A percentile compares a stretch with the other conserved stretches of the same genome.
Conservation (phyloP, 768 basidiomycete species). For the Xerocomellus chrysenteron region DNA sequence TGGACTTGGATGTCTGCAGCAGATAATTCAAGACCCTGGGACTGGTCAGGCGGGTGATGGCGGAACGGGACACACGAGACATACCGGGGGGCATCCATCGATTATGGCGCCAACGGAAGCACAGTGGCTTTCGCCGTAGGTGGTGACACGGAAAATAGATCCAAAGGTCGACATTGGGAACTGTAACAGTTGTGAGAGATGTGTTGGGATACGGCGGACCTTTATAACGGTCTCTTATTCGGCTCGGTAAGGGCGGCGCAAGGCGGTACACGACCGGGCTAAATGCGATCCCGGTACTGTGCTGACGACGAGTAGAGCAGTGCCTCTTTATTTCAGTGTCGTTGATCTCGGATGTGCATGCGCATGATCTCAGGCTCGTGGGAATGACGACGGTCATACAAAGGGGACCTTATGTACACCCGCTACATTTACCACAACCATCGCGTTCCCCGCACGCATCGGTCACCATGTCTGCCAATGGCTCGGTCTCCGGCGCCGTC, state of each 20-base stretch:
- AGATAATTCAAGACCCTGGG: constrained; percentile 77
- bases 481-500: constrained; percentile 18
- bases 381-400: constrained; percentile 13
- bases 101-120: constrained; percentile 96
- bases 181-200: constrained; percentile 15
- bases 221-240: constrained; percentile 18
- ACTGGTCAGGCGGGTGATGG: constrained; percentile 13
- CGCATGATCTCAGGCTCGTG: constrained; percentile 16
- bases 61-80: constrained; percentile 24
- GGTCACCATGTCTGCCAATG: constrained; percentile 26
- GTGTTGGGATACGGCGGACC: constrained; percentile 7
- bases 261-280: constrained; percentile 26
- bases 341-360: not conserved
- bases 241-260: not conserved
- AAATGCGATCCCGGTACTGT: constrained; percentile 9
- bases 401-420: not conserved
- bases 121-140: constrained; percentile 98
- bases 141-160: constrained; percentile 87
- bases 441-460: not conserved
- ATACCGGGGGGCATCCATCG: constrained; percentile 94
- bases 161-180: constrained; percentile 91
- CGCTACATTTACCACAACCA: constrained; percentile 2
- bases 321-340: not conserved
- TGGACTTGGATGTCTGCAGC: constrained; percentile 88
- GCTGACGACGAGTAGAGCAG: not conserved